Evolutionary conservation across 2,329 filamentous ascomycete genomes (phyloP), one percentile per base, ranked within the genome.

Genomic region (Microdochium nivale): DNA sequence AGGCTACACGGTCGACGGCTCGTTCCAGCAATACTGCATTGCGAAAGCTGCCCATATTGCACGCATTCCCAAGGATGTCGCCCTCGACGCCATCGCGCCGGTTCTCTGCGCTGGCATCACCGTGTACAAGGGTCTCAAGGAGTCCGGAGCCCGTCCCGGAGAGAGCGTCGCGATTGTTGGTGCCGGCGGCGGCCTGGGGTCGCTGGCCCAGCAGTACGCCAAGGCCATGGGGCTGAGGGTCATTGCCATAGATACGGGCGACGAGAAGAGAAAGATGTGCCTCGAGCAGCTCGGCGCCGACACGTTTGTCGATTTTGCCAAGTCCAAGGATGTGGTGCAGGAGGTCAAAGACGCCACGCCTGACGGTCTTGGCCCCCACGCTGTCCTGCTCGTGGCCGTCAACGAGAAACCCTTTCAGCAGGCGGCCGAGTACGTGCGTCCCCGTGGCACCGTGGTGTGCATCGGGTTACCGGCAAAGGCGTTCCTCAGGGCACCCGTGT

Each of bases 381-480:
- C 90, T 37, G 90, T 92, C 55, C 77, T 96, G 58, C 78, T 96
- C 46, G 82, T 96, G 54, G 91, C 92, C 55, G 90, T 89, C 50
- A 81, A 77, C 61, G 91, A 96, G 79, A 89, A 86, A 76, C 92
- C 92, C 51, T 96, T 96, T 84, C 90, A 96, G 74, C 91, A 96
- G 75, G 92, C 92, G 43, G 84, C 88, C 48, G 84, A 81, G 70
- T 96, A 96, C 71, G 86, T 96, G 56, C 87, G 92, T 54, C 80
- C 89, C 52, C 83, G 84, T 54, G 92, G 92, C 54, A 80, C 82
- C 37, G 87, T 96, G 64, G 81, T 96, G 56, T 92, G 88, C 71
- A 94, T 97, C 63, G 92, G 91, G 64, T 77, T 96, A 25, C 92
- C 92, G 4, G 86, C 88, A 35, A 78, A 84, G 57, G 90, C 91